phyloP scores from a whole-genome alignment of 352 stramenopile genomes.

The Phytophthora multivora region DNA sequence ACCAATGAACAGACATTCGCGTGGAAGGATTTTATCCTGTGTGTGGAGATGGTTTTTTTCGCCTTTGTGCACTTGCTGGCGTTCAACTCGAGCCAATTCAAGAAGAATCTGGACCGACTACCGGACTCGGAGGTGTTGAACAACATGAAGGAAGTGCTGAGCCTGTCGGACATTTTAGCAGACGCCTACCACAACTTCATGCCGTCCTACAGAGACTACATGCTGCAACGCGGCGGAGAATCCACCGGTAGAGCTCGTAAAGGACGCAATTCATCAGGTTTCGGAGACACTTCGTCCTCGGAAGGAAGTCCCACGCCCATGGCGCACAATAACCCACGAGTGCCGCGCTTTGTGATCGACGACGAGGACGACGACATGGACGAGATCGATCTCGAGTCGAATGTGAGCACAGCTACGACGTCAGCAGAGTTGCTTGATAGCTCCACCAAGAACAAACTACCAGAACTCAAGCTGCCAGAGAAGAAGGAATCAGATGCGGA shows the following conservation, averaged over 20 bases:
- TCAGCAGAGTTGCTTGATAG: constrained; percentile 2
- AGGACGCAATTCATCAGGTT: constrained; percentile 46
- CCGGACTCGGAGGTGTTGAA: constrained; percentile 85
- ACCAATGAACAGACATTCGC: constrained; percentile 84
- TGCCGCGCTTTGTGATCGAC: constrained; percentile 76
- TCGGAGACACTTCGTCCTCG: constrained; percentile 53
- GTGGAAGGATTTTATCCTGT: constrained; percentile 93
- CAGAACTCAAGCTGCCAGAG: constrained; percentile 15
- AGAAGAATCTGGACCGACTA: constrained; percentile 72
- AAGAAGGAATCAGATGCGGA: constrained; percentile 15
- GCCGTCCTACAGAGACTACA: constrained; percentile 86
- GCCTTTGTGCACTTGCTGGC: constrained; percentile 74
- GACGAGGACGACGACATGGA: constrained; percentile 67
- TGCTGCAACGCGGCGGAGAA: constrained; percentile 74
- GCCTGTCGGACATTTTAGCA: constrained; percentile 75
- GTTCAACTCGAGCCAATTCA: constrained; percentile 86
- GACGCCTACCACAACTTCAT: constrained; percentile 91
- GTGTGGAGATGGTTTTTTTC: constrained; percentile 90
- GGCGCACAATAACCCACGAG: constrained; percentile 54
- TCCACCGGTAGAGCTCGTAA: constrained; percentile 31
- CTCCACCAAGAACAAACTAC: constrained; percentile 1
- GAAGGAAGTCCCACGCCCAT: constrained; percentile 62
- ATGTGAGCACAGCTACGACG: constrained; percentile 5
- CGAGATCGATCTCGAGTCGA: constrained; percentile 40
- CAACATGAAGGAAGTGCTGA: constrained; percentile 90